phyloP scores from a whole-genome alignment of 164 flowering plant species.

The Berberis thunbergii region DNA sequence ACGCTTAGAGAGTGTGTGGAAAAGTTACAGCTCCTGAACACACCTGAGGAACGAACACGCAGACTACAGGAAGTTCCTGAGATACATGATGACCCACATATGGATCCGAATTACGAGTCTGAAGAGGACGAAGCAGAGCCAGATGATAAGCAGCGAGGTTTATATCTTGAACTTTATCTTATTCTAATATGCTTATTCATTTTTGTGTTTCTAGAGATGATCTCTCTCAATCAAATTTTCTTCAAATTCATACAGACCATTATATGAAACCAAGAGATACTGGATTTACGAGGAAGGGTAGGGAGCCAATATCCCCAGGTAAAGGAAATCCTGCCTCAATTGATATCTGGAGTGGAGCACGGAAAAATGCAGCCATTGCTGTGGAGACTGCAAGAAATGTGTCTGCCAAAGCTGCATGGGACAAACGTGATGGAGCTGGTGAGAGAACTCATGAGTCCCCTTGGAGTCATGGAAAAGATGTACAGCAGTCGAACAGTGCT shows the following conservation, averaged over 20 bases:
- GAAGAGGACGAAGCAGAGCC: slow-evolving; percentile 63
- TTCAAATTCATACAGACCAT: slow-evolving; percentile 31
- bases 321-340: slow-evolving; percentile 32
- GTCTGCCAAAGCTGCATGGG: slow-evolving; percentile 31
- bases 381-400: slow-evolving; percentile 42
- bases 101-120: slow-evolving; percentile 88
- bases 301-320: slow-evolving; percentile 55
- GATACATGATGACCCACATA: slow-evolving; percentile 81
- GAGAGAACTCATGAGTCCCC: slow-evolving; percentile 30
- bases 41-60: slow-evolving; percentile 79
- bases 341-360: slow-evolving; percentile 40
- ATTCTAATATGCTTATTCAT: too few species aligned
- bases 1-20: slow-evolving; percentile 96
- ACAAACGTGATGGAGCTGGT: slow-evolving; percentile 25
- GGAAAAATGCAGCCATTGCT: slow-evolving; percentile 23
- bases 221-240: neutral
- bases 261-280: slow-evolving; percentile 36
- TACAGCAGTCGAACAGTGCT: slow-evolving; percentile 22
- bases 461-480: slow-evolving; percentile 36
- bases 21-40: slow-evolving; percentile 71
- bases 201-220: neutral
- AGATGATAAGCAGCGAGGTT: slow-evolving; percentile 58
- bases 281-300: slow-evolving; percentile 39
- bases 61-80: slow-evolving; percentile 77
- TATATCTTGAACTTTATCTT: neutral